A percentile compares a stretch with the other conserved stretches of the same genome.
Conservation (phyloP, 2,329 filamentous ascomycete genomes). For the Zymoseptoria brevis region DNA sequence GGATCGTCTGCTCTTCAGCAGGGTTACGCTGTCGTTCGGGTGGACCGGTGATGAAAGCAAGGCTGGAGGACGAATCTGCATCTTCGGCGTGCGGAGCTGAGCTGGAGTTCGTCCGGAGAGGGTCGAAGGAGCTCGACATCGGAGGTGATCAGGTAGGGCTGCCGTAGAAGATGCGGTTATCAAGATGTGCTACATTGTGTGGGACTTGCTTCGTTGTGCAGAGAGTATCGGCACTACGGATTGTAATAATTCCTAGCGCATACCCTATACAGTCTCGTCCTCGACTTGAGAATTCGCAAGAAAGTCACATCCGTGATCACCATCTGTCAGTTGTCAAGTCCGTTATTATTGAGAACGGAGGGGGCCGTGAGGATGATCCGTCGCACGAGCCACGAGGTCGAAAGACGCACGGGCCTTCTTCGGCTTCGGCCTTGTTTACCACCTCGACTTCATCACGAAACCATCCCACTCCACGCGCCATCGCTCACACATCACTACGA, state of each 20-base stretch:
- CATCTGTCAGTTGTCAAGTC: too few relatives aligned
- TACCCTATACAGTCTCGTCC: too few relatives aligned
- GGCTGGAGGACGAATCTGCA: conserved; percentile 27
- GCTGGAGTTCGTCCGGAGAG: not conserved
- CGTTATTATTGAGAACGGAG: too few relatives aligned
- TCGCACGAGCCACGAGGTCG: too few relatives aligned
- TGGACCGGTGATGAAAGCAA: conserved; percentile 36
- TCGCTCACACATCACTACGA: not conserved
- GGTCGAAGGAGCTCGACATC: not conserved
- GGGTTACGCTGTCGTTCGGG: conserved; percentile 49
- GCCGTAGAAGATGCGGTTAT: not conserved
- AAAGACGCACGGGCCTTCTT: not conserved
- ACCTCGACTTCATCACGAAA: not conserved
- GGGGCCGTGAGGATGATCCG: too few relatives aligned
- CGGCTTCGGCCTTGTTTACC: not conserved
- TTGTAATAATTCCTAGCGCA: too few relatives aligned
- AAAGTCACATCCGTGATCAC: too few relatives aligned
- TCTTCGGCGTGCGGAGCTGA: conserved; percentile 39
- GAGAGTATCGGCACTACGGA: too few relatives aligned
- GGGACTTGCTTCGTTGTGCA: too few relatives aligned
- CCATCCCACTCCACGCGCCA: not conserved
- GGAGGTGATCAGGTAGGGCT: not conserved
- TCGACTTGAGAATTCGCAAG: too few relatives aligned
- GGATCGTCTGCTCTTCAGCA: conserved; percentile 44
- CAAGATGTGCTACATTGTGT: not conserved